Percentiles rank a stretch among this genome's conserved stretches.
phyloP scores from a whole-genome alignment of 2,329 filamentous ascomycete species.

The Bipolaris victoriae region DNA sequence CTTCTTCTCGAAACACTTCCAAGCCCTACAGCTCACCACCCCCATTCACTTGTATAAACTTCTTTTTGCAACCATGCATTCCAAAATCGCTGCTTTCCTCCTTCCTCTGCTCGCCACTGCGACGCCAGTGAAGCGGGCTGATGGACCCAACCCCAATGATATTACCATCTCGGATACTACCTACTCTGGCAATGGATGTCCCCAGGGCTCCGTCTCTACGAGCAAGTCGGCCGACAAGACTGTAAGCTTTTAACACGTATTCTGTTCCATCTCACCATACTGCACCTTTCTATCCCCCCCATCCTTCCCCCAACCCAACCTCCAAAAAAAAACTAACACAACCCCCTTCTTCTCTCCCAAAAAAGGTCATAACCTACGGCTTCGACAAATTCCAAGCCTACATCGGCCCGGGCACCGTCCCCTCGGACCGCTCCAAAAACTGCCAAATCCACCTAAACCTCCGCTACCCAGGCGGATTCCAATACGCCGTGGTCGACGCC shows the following conservation, averaged over 20 bases:
- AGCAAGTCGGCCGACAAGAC: slow-evolving; percentile 43
- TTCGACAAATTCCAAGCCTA: slow-evolving; percentile 46
- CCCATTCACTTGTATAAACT: neutral
- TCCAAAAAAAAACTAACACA: neutral
- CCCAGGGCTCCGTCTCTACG: slow-evolving; percentile 44
- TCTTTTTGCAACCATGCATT: slow-evolving; percentile 28
- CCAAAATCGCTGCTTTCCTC: slow-evolving; percentile 37
- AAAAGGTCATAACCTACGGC: slow-evolving; percentile 42
- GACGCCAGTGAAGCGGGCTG: slow-evolving; percentile 30
- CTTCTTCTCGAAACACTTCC: slow-evolving; percentile 14
- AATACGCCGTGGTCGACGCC: slow-evolving; percentile 45
- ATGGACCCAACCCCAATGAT: slow-evolving; percentile 27
- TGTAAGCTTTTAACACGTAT: slow-evolving; percentile 21
- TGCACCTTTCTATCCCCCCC: no score
- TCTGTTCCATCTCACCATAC: no score
- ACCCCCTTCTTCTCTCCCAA: neutral
- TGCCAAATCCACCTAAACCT: slow-evolving; percentile 47
- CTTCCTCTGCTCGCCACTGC: slow-evolving; percentile 39
- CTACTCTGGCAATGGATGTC: slow-evolving; percentile 46
- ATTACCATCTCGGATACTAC: slow-evolving; percentile 40
- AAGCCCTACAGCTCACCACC: neutral
- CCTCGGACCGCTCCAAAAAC: slow-evolving; percentile 44
- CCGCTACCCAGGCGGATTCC: slow-evolving; percentile 49
- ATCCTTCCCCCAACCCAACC: no score
- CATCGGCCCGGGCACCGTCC: slow-evolving; percentile 38